phyloP scores from a whole-genome alignment of 2,329 filamentous ascomycete species.

The Pseudogymnoascus sp. region DNA sequence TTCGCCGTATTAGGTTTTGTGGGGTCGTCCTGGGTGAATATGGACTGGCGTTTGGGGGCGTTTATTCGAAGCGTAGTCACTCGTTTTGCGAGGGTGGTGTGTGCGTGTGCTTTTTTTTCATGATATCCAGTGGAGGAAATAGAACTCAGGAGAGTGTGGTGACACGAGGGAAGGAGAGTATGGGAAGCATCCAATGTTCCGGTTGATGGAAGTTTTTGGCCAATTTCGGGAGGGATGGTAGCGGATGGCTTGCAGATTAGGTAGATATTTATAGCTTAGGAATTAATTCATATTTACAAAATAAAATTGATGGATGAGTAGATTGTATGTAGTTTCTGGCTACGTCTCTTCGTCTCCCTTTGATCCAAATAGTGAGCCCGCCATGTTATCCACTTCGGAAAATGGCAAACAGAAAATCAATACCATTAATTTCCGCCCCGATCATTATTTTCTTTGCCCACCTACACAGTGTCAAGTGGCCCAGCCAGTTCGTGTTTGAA shows the following conservation, averaged over 20 bases:
- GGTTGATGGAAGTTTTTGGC: neutral
- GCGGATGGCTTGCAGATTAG: neutral
- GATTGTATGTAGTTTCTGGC: neutral
- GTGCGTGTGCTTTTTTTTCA: neutral
- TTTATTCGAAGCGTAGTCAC: neutral
- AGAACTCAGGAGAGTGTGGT: neutral
- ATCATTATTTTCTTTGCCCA: neutral
- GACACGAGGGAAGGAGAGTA: neutral
- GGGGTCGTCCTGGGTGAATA: neutral
- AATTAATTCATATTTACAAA: constrained; percentile 3
- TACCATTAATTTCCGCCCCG: neutral
- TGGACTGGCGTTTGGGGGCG: constrained; percentile 1
- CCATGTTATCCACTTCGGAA: neutral
- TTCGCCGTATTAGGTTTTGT: constrained; percentile 41
- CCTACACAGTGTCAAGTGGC: neutral
- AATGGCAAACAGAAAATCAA: neutral
- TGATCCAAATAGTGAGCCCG: neutral
- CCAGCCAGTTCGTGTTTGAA: neutral
- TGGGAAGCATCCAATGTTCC: neutral
- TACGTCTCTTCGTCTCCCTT: neutral
- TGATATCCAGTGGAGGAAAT: constrained; percentile 6
- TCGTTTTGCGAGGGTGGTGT: neutral
- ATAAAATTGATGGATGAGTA: neutral
- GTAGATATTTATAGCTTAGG: constrained; percentile 7
- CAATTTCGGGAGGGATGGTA: neutral